phyloP scores from a whole-genome alignment of 352 stramenopile species.

The Phytophthora niederhauseri region DNA sequence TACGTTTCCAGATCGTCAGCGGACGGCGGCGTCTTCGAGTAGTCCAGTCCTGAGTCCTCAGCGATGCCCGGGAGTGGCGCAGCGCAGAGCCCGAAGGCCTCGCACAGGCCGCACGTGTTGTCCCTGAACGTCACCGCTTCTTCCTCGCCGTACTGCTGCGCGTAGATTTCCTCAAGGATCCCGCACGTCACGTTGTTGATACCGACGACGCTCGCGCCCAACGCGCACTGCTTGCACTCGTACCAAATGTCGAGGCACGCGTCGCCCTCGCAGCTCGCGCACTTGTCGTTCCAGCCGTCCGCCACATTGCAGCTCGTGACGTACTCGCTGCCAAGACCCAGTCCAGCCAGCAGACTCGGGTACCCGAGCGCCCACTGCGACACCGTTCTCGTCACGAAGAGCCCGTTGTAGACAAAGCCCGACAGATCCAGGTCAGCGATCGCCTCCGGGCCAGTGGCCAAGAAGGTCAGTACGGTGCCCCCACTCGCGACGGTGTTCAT shows the following conservation, averaged over 20 bases:
- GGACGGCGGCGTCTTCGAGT: conserved; percentile 34
- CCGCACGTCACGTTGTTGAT: conserved; percentile 56
- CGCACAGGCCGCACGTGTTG: conserved; percentile 52
- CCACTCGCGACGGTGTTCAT: conserved; percentile 58
- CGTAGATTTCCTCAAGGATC: conserved; percentile 48
- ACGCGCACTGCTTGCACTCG: conserved; percentile 47
- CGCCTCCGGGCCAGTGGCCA: conserved; percentile 32
- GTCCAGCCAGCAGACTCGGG: conserved; percentile 67
- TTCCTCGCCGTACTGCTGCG: conserved; percentile 38
- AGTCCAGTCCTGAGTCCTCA: conserved; percentile 66
- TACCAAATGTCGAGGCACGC: conserved; percentile 43
- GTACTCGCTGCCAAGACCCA: conserved; percentile 61
- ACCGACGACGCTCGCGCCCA: conserved; percentile 40
- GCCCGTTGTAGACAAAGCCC: conserved; percentile 78
- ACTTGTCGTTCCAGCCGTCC: conserved; percentile 45
- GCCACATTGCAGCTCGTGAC: conserved; percentile 48
- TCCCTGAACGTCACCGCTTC: conserved; percentile 45
- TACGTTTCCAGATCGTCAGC: conserved; percentile 42
- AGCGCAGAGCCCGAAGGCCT: conserved; percentile 55
- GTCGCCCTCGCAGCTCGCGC: conserved; percentile 40
- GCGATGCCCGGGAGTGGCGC: conserved; percentile 60
- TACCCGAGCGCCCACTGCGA: conserved; percentile 74
- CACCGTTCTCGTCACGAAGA: conserved; percentile 59
- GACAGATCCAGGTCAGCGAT: conserved; percentile 52
- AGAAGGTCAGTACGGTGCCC: conserved; percentile 51